Base-by-base conservation (phyloP, 2,329 filamentous ascomycete species). In the Botrytis sinoallii region DNA sequence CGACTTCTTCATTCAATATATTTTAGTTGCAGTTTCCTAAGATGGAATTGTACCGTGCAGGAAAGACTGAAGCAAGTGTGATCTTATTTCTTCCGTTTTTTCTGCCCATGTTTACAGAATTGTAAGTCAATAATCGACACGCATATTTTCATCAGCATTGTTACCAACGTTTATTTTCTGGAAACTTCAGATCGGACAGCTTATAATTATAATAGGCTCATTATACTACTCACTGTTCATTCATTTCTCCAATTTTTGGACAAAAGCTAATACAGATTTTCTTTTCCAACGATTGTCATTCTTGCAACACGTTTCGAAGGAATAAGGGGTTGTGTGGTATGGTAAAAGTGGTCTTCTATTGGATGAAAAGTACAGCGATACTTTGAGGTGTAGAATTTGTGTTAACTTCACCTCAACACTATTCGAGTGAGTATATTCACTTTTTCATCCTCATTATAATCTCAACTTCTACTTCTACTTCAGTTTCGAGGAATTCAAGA, bases 191-290 rank as follows among this genome's bases (percentile, higher is more conserved):
- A 57, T 42, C 35, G 6, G 25, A 29, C 7, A 12, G 6, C 25
- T 68, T 32, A 8, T 38, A 25, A 32, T 38, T 40, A 8, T 18
- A 22, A 12, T 8, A 40, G 32, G 22, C 8, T 40, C 42, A 22
- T 40, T 9, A 32, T 1, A 16, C 18, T 9, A 29, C 35, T 38
- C 16, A n/a, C 32, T 46, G 22, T n/a, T 42, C 4, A 29, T 40
- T 55, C 5, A 0, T 7, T 16, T 55, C 48, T n/a, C 8, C 5
- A n/a, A 6, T 16, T 5, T 6, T 55, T n/a, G 25, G 12, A 16
- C 14, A 0, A 16, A 52, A n/a, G 48, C 0, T 0, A n/a, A 3
- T 2, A 12, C n/a, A 29, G 3, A 25, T 22, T 55, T 10, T 16
- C 32, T 10, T 42, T 12, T 14, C 1, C n/a, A 9, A 5, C 16